Conservation (phyloP, 208 protist genomes). For the Naegleria gruberi region DNA sequence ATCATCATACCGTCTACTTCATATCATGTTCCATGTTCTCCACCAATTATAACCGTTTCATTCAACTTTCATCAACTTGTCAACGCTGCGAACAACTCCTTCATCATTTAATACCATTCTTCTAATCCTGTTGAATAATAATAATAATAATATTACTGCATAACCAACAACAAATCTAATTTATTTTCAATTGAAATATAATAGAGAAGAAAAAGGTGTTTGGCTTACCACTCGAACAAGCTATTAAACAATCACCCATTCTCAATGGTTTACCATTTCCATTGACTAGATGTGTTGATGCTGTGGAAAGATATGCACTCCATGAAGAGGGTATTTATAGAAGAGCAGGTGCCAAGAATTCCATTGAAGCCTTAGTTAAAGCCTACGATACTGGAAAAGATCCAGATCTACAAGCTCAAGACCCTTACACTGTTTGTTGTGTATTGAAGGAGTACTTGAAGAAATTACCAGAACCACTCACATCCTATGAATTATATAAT, state of each 20-base stretch:
- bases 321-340: background rate
- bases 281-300: background rate
- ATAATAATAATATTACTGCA: no score
- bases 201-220: slow-evolving; percentile 14
- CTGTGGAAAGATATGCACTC: background rate
- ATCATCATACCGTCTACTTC: no score
- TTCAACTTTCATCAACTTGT: no score
- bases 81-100: no score
- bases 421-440: background rate
- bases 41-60: no score
- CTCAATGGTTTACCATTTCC: background rate
- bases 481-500: slow-evolving; percentile 12
- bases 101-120: no score
- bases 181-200: no score
- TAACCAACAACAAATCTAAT: no score
- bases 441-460: slow-evolving; percentile 3
- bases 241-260: background rate
- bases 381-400: background rate
- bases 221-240: background rate
- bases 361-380: background rate
- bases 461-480: background rate
- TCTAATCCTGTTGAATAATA: no score
- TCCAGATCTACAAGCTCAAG: background rate
- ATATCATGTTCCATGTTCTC: no score
- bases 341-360: background rate